Conservation (phyloP, 768 basidiomycete genomes). For the Macrolepiota albuminosa region DNA sequence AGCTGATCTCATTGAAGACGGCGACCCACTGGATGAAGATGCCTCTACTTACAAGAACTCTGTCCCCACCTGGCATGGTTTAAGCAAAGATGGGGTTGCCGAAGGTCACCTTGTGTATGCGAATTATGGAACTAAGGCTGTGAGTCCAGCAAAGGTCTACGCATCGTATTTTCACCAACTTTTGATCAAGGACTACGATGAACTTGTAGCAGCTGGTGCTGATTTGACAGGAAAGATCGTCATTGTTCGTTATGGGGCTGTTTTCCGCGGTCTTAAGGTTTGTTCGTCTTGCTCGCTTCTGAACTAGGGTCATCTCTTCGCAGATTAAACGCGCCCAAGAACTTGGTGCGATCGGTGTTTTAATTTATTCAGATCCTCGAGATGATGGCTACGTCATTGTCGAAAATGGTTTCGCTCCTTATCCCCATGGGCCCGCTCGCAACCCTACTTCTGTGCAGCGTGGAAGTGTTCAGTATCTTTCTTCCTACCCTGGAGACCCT, state of each 20-base stretch:
- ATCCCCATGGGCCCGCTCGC: constrained; percentile 85
- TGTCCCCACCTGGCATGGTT: constrained; percentile 83
- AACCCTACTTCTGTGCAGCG: constrained; percentile 82
- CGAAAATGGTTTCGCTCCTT: constrained; percentile 70
- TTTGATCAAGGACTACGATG: constrained; percentile 35
- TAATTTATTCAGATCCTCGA: constrained; percentile 84
- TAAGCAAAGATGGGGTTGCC: constrained; percentile 73
- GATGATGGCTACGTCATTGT: constrained; percentile 80
- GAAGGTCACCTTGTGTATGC: constrained; percentile 70
- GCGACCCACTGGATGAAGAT: constrained; percentile 64
- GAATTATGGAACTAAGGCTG: constrained; percentile 71
- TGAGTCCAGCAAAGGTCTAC: constrained; percentile 11
- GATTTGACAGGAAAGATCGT: constrained; percentile 77
- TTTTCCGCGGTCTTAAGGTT: constrained; percentile 86
- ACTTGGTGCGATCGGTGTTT: constrained; percentile 67
- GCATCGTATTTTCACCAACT: not conserved
- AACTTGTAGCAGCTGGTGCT: constrained; percentile 58
- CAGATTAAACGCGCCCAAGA: constrained; percentile 83
- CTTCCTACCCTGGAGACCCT: constrained; percentile 69
- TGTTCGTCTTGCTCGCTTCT: constrained; percentile 5
- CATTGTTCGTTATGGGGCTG: constrained; percentile 68
- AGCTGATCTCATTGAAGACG: constrained; percentile 72
- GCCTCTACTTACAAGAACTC: constrained; percentile 61
- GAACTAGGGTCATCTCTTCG: constrained; percentile 12
- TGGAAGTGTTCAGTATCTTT: constrained; percentile 74